Base-by-base conservation (phyloP, 371 early-diverging fungal genomes). In the Rhizopus delemar region DNA sequence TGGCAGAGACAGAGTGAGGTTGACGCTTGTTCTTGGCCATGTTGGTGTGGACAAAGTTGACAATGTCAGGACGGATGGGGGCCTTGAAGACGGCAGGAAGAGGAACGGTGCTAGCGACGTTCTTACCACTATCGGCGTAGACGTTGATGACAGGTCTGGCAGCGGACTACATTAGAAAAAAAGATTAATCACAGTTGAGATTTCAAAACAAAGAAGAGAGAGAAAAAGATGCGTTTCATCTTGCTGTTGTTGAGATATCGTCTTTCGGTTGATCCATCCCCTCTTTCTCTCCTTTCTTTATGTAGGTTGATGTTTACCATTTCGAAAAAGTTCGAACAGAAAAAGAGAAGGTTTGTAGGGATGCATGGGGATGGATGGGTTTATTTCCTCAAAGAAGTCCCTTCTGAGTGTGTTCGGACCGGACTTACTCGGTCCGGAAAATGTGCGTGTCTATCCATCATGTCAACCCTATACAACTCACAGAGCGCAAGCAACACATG, bases 11-110 rank as follows among this genome's bases (percentile, higher is more conserved):
- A 54, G 71, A 60, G 46, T 65, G 64, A 54, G 63, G 56, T 43
- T 60, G 65, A 65, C 66, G 65, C 65, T 62, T 69, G 63, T 65
- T 70, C 66, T 62, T 70, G 63, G 70, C 65, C 82, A 98, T 89
- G 87, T 93, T 91, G 82, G 93, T 95, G 92, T 98, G 95, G 68
- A 96, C 97, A 71, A 90, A 89, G 83, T 90, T 84, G 66, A 99
- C 97, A 67, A 99, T 88, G 75, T 99, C 99, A 64, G 96, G 89
- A 81, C 99, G 93, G 81, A 99, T 94, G 65, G 98, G 96, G 53
- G 97, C 92, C 73, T 87, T 90, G 91, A 99, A 97, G 70, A 99
- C 98, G 60, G 93, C 91, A 56, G 99, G 99, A 56, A 97, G 87
- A 58, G 90, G 80, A 61, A 93, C 88, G 63, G 93, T 91, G 69